These are phyloP conservation scores for Boletus speciosus DNA, from an alignment of 768 basidiomycete genomes.

Conservation along the genomic window DNA sequence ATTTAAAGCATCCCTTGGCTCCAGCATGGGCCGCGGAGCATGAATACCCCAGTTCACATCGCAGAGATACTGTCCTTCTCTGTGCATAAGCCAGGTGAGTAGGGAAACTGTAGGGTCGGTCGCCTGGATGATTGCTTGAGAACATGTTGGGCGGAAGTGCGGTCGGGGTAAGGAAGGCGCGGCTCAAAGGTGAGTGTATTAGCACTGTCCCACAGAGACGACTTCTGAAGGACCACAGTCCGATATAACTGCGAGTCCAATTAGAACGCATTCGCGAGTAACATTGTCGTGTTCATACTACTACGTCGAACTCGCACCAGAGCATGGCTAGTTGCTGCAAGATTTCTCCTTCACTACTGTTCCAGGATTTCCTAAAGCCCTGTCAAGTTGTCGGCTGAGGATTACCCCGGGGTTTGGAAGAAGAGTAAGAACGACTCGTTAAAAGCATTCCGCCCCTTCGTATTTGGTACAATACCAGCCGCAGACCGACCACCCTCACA, in stretches of 20 bases:
- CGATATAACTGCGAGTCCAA: no score
- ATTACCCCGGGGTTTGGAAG: no score
- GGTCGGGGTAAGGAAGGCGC: not conserved
- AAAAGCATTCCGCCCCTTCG: not conserved
- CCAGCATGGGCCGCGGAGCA: not conserved
- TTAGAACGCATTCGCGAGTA: not conserved
- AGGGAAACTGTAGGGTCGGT: no score
- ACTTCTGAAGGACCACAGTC: no score
- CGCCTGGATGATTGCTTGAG: no score
- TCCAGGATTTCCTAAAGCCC: no score
- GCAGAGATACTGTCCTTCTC: not conserved
- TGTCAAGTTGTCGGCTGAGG: no score
- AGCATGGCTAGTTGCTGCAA: no score
- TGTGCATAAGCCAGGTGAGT: not conserved
- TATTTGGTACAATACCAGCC: not conserved
- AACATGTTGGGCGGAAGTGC: no score
- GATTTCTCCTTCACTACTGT: no score
- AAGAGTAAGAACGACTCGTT: not conserved
- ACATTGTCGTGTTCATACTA: no score
- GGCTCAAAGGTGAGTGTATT: not conserved
- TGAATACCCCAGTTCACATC: not conserved
- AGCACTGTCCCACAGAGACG: not conserved
- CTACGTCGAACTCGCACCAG: not conserved
- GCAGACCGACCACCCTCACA: not conserved
- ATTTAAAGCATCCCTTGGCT: not conserved